Evolutionary conservation across 345 rosid species (phyloP), one percentile per base, ranked within the genome.

Genomic region (Trapa incisa): DNA sequence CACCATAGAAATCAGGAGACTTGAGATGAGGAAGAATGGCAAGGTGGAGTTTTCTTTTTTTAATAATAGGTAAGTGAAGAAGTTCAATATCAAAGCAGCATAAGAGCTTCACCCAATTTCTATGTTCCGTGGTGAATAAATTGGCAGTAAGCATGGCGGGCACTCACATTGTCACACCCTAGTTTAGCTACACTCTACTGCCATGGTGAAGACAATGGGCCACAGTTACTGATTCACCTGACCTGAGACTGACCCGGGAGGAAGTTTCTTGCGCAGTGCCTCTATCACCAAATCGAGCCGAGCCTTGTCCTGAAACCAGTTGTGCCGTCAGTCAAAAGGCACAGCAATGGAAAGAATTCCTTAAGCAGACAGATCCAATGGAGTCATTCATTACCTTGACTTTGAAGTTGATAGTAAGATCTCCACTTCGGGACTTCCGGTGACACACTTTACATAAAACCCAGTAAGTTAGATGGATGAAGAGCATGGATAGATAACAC

Each of bases 391-490:
- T 66, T 83, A 94, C 99, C 97, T 90, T 91, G 76, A 96, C 96
- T 71, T 85, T 75, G 42, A 94, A 77, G 68, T 75, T 75, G 56
- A 94, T 75, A 52, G 86, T 47, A 0, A 88, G 85, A 64, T 91
- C 81, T 67, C 87, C 96, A 41, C 72, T 70, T 75, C 96, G 83
- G 62, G 97, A 91, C 84, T 84, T 72, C 67, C 92, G 91, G 78
- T 86, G 80, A 69, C 88, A 86, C 35, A 86, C 99, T 94, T n/a
- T 22, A 22, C 29, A 22, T 22, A 22, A 22, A 22, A 22, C 29
- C 29, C 29, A 22, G 29, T 22, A 22, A 22, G 29, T 22, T 22
- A 22, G 29, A 22, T 22, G 29, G 29, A 22, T 22, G 29, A 22
- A 22, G 29, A 22, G 29, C 29, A 22, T 22, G 29, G 29, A 22